These are phyloP conservation scores for Rosa hybrid DNA, from an alignment of 331 rosid genomes.

Conservation along the genomic window DNA sequence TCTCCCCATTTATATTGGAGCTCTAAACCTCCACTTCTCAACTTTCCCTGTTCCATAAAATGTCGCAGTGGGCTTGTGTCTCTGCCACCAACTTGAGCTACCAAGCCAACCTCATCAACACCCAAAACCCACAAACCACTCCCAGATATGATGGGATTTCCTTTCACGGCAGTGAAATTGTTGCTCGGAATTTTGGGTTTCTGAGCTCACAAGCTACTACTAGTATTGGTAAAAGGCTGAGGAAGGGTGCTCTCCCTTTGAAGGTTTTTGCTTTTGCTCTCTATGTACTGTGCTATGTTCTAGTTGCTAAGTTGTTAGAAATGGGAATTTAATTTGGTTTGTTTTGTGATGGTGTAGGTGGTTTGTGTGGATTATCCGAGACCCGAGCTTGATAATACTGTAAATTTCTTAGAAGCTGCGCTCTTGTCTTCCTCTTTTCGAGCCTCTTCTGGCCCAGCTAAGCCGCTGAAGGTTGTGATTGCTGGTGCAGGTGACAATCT, in stretches of 20 bases:
- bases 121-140: slow-evolving; percentile 22
- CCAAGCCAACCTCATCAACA: slow-evolving; percentile 23
- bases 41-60: slow-evolving; percentile 22
- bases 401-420: slow-evolving; percentile 81
- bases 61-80: slow-evolving; percentile 62
- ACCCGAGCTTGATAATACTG: slow-evolving; percentile 77
- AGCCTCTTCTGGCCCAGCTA: slow-evolving; percentile 64
- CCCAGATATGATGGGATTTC: slow-evolving; percentile 37
- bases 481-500: slow-evolving; percentile 84
- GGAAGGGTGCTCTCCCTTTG: slow-evolving; percentile 44
- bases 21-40: background rate
- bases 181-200: slow-evolving; percentile 43
- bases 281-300: background rate
- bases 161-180: slow-evolving; percentile 46
- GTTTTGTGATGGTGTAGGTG: slow-evolving; percentile 35
- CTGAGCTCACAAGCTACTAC: slow-evolving; percentile 24
- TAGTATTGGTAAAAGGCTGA: slow-evolving; percentile 27
- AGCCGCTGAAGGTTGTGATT: slow-evolving; percentile 74
- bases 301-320: background rate
- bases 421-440: slow-evolving; percentile 77
- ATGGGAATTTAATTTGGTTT: background rate
- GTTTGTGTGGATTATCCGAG: slow-evolving; percentile 87
- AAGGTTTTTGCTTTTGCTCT: slow-evolving; percentile 41
- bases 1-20: background rate
- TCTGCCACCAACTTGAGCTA: slow-evolving; percentile 59